Percentiles rank a stretch among this genome's conserved stretches.
Conservation (phyloP, 495 filamentous ascomycete species). For the Hypomontagnella monticulosa region DNA sequence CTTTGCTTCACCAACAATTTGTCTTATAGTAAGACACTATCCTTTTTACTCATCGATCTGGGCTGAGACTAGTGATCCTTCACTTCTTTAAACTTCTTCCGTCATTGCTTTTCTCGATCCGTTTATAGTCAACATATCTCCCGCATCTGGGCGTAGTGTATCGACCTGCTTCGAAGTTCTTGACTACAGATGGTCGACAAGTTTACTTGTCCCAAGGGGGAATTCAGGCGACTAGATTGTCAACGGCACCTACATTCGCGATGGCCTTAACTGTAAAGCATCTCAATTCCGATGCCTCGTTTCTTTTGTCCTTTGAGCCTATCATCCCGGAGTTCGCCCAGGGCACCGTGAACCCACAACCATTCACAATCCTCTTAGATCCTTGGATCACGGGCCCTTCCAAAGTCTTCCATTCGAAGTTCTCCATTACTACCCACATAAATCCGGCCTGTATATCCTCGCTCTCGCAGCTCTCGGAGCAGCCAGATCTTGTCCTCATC, state of each 20-base stretch:
- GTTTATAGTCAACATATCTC: constrained; percentile 7
- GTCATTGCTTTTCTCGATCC: constrained; percentile 15
- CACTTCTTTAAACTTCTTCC: constrained; percentile 8
- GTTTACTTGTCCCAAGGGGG: constrained; percentile 18
- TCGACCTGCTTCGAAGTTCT: constrained; percentile 7
- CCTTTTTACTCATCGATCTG: constrained; percentile 14
- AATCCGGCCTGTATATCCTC: constrained; percentile 65
- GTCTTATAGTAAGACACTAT: constrained; percentile 1
- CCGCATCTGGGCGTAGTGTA: neutral
- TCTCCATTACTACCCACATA: constrained; percentile 66
- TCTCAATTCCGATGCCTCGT: constrained; percentile 76
- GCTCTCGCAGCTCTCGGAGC: constrained; percentile 65
- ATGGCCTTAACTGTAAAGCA: constrained; percentile 75
- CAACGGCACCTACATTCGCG: neutral
- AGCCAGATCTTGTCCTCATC: constrained; percentile 71
- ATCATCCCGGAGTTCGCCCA: constrained; percentile 45
- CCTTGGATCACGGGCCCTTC: constrained; percentile 74
- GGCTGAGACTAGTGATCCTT: constrained; percentile 27
- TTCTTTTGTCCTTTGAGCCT: constrained; percentile 71
- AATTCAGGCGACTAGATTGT: constrained; percentile 12
- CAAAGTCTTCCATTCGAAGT: constrained; percentile 67
- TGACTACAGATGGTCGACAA: constrained; percentile 26
- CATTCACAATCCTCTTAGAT: constrained; percentile 74
- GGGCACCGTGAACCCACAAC: constrained; percentile 49
- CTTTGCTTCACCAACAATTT: neutral